Evolutionary conservation across 352 stramenopile species (phyloP), one percentile per base, ranked within the genome.

Genomic region (Pythium phragmiticola): DNA sequence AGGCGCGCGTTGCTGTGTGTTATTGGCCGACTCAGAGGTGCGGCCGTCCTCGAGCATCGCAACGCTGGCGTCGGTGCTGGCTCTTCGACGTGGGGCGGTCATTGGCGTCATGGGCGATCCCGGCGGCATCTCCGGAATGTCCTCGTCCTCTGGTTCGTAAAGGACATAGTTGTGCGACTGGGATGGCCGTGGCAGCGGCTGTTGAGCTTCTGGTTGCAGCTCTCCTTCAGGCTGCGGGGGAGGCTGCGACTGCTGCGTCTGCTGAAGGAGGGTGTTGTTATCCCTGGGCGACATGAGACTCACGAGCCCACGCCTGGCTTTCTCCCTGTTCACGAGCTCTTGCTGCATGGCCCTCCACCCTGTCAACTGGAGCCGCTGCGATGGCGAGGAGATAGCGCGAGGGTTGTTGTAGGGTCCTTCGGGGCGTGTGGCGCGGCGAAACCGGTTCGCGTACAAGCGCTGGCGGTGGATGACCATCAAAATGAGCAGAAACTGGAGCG

Each of bases 351-450:
- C 69, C 4, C 60, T 61, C 83, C 83, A 92, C 0, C 81, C 83
- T 7, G 80, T 87, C 14, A 92, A 76, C 14, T 84, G 56, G 12
- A 92, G 69, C 0, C 80, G 68, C 43, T 90, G 89, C 6, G 79
- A 88, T 9, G 83, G 81, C 13, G 77, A 88, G n/a, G 76, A 62
- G 63, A 90, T 90, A 7, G 80, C 79, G 41, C 78, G 65, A 19
- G 86, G 77, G 33, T 92, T 87, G 58, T 92, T 90, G 72, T 92
- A 92, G 41, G 81, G 79, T 11, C 81, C 83, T 55, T 82, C 69
- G 63, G 33, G 21, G 52, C 54, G 17, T 3, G 54, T 6, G 55
- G 57, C 50, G 1, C 63, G 67, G 6, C 54, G 52, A n/a, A 69
- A 63, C 21, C 68, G 73, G 26, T 68, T 70, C 33, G 60, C 54